Conservation (phyloP, 164 flowering plant genomes). For the Stephania japonica region DNA sequence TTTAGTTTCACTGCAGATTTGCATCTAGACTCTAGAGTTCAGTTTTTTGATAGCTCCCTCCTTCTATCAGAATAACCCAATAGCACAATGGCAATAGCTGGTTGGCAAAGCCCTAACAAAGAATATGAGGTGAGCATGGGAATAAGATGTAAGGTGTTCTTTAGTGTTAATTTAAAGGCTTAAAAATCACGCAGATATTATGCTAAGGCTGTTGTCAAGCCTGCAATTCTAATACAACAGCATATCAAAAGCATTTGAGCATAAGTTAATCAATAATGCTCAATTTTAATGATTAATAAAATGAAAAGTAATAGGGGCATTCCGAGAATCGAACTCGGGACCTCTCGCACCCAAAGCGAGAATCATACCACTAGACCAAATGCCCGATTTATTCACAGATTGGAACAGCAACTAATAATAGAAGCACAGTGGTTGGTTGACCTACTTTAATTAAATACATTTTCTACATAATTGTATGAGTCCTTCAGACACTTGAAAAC, state of each 20-base stretch:
- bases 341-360: constrained; percentile 45
- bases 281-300: background rate
- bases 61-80: no score
- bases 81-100: no score
- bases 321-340: constrained; percentile 85
- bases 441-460: no score
- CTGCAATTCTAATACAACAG: background rate
- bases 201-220: background rate
- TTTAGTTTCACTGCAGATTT: no score
- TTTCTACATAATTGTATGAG: no score
- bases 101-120: background rate
- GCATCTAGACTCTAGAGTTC: no score
- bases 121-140: background rate
- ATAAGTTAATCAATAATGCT: background rate
- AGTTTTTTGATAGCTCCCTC: no score
- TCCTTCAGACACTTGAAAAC: no score
- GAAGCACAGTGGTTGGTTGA: no score
- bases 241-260: background rate
- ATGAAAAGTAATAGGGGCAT: constrained; percentile 37
- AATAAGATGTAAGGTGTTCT: background rate
- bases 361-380: constrained; percentile 38
- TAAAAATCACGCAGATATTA: background rate
- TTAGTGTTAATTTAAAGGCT: background rate
- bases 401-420: background rate
- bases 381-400: constrained; percentile 12